phyloP scores from a whole-genome alignment of 2,329 filamentous ascomycete species.

The Monosporascus ibericus region DNA sequence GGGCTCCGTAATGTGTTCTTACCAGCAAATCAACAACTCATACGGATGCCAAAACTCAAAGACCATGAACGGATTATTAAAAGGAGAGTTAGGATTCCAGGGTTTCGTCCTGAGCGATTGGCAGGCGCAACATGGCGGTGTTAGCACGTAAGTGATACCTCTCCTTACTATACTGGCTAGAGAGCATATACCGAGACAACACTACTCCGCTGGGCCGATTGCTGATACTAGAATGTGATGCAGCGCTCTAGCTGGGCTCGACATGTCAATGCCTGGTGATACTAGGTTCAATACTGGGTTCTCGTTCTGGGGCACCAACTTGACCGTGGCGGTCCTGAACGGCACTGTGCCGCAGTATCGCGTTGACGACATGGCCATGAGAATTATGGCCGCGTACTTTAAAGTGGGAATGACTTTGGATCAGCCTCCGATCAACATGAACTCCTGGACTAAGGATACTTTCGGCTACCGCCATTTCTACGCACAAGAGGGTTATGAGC shows the following conservation, averaged over 20 bases:
- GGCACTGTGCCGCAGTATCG: conserved; percentile 84
- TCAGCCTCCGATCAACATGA: conserved; percentile 66
- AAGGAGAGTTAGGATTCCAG: conserved; percentile 75
- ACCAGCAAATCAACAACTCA: conserved; percentile 75
- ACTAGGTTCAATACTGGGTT: conserved; percentile 65
- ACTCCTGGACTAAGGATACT: conserved; percentile 77
- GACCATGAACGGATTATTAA: conserved; percentile 68
- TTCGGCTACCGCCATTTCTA: conserved; percentile 62
- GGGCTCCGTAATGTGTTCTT: conserved; percentile 59
- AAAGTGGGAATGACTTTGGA: conserved; percentile 53
- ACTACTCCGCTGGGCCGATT: background rate
- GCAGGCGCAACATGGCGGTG: conserved; percentile 67
- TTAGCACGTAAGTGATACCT: conserved; percentile 26
- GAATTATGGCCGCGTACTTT: conserved; percentile 69
- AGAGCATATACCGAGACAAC: background rate
- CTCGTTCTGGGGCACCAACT: conserved; percentile 78
- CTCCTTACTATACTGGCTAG: background rate
- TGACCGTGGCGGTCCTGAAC: conserved; percentile 83
- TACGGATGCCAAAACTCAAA: conserved; percentile 77
- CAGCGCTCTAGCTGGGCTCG: conserved; percentile 65
- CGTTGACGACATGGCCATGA: conserved; percentile 84
- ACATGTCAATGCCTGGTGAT: conserved; percentile 89
- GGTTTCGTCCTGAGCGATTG: conserved; percentile 80
- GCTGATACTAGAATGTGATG: background rate
- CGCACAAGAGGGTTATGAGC: conserved; percentile 54